Evolutionary conservation across 2,329 filamentous ascomycete genomes (phyloP).

Genomic region (Colletotrichum truncatum): DNA sequence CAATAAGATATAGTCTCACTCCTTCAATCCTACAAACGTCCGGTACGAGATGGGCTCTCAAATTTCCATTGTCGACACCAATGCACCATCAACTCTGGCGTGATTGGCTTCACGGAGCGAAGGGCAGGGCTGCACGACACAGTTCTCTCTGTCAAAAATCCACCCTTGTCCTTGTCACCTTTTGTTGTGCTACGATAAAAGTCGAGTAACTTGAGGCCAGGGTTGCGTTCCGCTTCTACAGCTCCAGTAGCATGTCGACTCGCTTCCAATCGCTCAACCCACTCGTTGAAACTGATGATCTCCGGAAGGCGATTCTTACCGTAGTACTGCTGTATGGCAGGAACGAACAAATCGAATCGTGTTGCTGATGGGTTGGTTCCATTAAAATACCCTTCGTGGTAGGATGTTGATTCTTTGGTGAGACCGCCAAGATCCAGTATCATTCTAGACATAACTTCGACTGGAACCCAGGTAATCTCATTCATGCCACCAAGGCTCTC

Average conservation of each 20-base stretch:
- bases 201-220: conserved; percentile 61
- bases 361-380: conserved; percentile 49
- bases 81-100: conserved; percentile 53
- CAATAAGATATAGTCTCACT: no score
- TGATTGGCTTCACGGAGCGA: conserved; percentile 49
- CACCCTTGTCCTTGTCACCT: conserved; percentile 32
- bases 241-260: conserved; percentile 44
- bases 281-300: conserved; percentile 52
- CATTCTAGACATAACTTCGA: conserved; percentile 55
- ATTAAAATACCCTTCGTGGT: conserved; percentile 19
- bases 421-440: conserved; percentile 55
- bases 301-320: conserved; percentile 44
- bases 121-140: conserved; percentile 51
- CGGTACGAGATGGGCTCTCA: neutral
- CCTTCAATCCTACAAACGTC: conserved; percentile 24
- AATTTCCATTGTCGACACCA: conserved; percentile 59
- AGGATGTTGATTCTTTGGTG: conserved; percentile 8
- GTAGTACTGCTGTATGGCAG: conserved; percentile 51
- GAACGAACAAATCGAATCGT: conserved; percentile 50
- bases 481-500: conserved; percentile 50
- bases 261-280: conserved; percentile 54
- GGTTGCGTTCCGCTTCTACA: conserved; percentile 50
- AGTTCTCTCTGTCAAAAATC: conserved; percentile 49
- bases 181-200: conserved; percentile 47
- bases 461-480: conserved; percentile 63